These are phyloP conservation scores for Puccinellia tenuiflora DNA, from an alignment of 176 grass and related monocot genomes.

Conservation along the genomic window DNA sequence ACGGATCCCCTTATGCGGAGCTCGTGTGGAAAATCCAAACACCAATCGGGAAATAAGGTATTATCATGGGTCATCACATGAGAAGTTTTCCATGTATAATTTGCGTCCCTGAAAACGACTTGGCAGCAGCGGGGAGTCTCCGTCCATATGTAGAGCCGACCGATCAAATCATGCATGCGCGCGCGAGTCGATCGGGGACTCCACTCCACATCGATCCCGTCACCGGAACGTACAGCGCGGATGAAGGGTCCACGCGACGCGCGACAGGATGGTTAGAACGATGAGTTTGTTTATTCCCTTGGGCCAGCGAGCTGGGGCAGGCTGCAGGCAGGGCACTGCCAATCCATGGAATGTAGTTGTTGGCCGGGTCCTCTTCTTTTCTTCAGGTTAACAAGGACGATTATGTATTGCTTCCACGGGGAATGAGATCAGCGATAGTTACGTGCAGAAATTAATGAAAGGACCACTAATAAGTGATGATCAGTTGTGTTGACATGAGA, in stretches of 20 bases:
- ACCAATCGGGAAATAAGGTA: neutral
- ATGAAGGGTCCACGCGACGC: slow-evolving; percentile 9
- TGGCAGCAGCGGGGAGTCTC: neutral
- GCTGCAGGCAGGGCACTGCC: slow-evolving; percentile 14
- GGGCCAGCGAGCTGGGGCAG: neutral
- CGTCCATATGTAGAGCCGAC: neutral
- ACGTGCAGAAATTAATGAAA: too few relatives aligned
- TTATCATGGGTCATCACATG: neutral
- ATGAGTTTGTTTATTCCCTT: slow-evolving; percentile 24
- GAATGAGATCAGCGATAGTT: too few relatives aligned
- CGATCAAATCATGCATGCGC: slow-evolving; percentile 7
- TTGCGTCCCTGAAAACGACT: slow-evolving; percentile 11
- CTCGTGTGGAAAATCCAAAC: neutral
- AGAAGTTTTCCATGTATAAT: neutral
- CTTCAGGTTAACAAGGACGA: slow-evolving; percentile 25
- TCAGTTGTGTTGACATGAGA: neutral
- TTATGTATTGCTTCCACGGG: neutral
- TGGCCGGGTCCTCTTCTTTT: slow-evolving; percentile 28
- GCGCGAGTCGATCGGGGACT: neutral
- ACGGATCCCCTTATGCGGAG: neutral
- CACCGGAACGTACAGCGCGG: neutral
- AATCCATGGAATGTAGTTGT: slow-evolving; percentile 42
- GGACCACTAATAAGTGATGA: neutral
- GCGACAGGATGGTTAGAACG: slow-evolving; percentile 5
- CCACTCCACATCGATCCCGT: slow-evolving; percentile 18